Conservation (phyloP, 371 early-diverging fungal species). For the Mucor saturninus region DNA sequence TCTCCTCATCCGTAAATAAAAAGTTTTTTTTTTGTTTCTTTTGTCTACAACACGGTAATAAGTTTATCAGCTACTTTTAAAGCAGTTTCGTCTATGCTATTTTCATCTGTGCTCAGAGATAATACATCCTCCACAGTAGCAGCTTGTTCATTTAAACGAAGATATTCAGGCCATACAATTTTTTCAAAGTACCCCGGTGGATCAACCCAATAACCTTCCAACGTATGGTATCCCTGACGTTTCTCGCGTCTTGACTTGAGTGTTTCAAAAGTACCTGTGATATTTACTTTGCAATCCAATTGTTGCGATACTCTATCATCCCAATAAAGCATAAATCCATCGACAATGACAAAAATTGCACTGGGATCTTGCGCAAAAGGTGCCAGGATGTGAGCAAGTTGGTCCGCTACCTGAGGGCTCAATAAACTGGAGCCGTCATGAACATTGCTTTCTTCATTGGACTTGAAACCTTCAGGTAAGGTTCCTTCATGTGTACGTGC, state of each 20-base stretch:
- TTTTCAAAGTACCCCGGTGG: constrained; percentile 87
- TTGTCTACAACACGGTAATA: too few relatives aligned
- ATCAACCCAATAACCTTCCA: constrained; percentile 75
- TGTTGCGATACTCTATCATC: constrained; percentile 44
- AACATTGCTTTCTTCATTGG: constrained; percentile 57
- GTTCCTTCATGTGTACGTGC: constrained; percentile 41
- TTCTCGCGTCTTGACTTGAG: constrained; percentile 70
- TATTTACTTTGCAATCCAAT: constrained; percentile 68
- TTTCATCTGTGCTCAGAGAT: constrained; percentile 32
- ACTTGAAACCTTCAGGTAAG: constrained; percentile 47
- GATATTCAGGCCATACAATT: constrained; percentile 85
- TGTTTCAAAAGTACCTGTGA: constrained; percentile 63
- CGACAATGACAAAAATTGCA: constrained; percentile 67
- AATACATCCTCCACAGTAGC: constrained; percentile 26
- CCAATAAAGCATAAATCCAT: constrained; percentile 82
- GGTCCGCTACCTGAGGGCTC: constrained; percentile 3
- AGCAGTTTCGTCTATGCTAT: constrained; percentile 33
- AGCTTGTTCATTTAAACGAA: constrained; percentile 41
- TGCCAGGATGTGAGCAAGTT: constrained; percentile 1
- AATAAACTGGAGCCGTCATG: constrained; percentile 44
- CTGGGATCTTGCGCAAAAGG: constrained; percentile 15
- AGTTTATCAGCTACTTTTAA: constrained; percentile 16
- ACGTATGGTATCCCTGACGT: constrained; percentile 75
- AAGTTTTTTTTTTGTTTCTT: too few relatives aligned
- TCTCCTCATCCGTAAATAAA: too few relatives aligned